Conservation (phyloP, 306 rosid species). For the Ammopiptanthus mongolicus region DNA sequence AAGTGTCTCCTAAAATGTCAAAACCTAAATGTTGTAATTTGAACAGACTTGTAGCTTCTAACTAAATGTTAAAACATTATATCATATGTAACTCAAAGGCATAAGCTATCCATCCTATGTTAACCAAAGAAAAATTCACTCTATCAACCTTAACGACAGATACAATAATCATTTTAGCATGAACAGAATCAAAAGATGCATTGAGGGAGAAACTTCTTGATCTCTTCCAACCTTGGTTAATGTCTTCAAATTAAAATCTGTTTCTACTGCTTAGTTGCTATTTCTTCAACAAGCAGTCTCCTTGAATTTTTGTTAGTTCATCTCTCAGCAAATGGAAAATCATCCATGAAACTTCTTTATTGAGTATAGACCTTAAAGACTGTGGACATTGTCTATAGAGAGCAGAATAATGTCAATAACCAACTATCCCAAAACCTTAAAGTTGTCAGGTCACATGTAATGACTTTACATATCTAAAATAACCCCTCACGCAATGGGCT, state of each 20-base stretch:
- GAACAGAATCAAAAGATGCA: not conserved
- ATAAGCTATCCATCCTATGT: not conserved
- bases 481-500: too few species aligned
- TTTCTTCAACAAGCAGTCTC: not conserved
- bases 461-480: too few species aligned
- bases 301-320: not conserved
- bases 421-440: too few species aligned
- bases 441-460: too few species aligned
- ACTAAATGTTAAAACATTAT: not conserved
- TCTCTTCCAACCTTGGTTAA: not conserved
- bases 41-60: not conserved
- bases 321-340: not conserved
- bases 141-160: not conserved
- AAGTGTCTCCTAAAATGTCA: not conserved
- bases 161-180: not conserved
- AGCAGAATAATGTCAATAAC: not conserved
- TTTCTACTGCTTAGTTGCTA: not conserved
- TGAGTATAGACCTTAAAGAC: not conserved
- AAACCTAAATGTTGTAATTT: not conserved
- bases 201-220: not conserved
- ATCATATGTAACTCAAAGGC: not conserved
- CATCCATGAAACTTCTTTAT: not conserved
- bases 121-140: not conserved
- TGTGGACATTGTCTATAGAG: not conserved
- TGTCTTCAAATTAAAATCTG: not conserved